Base-by-base conservation (phyloP, 768 basidiomycete species). In the Porpolomopsis calyptriformis region DNA sequence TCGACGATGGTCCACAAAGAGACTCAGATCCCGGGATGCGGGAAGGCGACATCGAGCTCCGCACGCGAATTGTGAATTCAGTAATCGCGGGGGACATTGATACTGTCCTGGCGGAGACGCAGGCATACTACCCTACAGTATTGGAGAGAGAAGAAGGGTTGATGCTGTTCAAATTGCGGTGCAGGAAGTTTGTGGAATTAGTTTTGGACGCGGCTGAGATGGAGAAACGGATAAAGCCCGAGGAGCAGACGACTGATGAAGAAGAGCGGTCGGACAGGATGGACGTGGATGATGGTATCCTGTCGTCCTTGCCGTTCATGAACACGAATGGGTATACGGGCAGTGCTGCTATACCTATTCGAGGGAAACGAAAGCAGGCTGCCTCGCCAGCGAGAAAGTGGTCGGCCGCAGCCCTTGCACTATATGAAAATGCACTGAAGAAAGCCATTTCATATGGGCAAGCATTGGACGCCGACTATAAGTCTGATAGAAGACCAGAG, bases 141-240 rank as follows among this genome's bases (percentile, higher is more conserved):
- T 66, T 92, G 19, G 74, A 73, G 48, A 74, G 74, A 22, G 81
- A 87, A 45, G 72, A 74, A 31, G 80, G 81, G 7, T 65, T 86
- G 12, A 73, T 91, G 64, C 62, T 75, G n/a, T 85, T 91, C 69
- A 86, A 85, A 60, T 63, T 93, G 53, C 76, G 82, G 20, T 88
- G 87, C 63, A 74, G 87, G 54, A 86, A 83, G 62, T 89, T 92
- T 55, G 79, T 92, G 37, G 89, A 92, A 61, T 72, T 89, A 23
- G 74, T 87, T 11, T 57, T 89, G 53, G 76, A 80, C 52, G 78
- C 85, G 8, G 72, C 77, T 4, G 83, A 81, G 50, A 64, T 83
- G 49, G 76, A 78, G 66, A 81, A 82, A 64, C 71, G 65, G 53
- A 73, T 79, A 65, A 70, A 70, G 48, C 61, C 59, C 24, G 64